Conservation (phyloP, 1,284 basidiomycete species). For the Tilletia setariae region DNA sequence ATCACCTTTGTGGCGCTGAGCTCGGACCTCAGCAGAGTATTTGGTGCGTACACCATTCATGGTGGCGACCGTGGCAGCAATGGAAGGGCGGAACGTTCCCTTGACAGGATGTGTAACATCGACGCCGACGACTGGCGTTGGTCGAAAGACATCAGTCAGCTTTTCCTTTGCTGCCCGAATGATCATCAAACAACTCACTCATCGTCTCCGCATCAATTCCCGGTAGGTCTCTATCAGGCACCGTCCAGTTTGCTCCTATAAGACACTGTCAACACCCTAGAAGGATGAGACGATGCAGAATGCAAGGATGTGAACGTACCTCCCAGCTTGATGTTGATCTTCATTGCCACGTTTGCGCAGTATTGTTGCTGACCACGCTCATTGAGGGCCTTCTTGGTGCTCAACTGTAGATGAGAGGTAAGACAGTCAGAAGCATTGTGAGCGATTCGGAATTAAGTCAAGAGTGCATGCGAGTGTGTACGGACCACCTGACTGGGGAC, state of each 20-base stretch:
- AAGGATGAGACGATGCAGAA: neutral
- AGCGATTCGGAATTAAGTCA: neutral
- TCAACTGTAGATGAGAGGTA: conserved; percentile 2
- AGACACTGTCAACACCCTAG: neutral
- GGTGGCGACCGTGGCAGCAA: conserved; percentile 58
- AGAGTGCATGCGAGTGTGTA: neutral
- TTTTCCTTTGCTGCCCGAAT: too few relatives aligned
- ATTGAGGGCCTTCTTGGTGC: conserved; percentile 35
- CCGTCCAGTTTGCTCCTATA: conserved; percentile 52
- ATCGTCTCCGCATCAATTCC: conserved; percentile 50
- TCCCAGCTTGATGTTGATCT: conserved; percentile 57
- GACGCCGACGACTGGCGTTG: conserved; percentile 49
- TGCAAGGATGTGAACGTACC: conserved; percentile 34
- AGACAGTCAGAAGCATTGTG: neutral
- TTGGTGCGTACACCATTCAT: conserved; percentile 39
- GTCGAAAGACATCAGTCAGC: neutral
- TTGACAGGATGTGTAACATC: conserved; percentile 54
- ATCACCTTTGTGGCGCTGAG: neutral
- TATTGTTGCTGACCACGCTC: conserved; percentile 55
- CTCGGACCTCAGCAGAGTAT: neutral
- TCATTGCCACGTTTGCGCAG: conserved; percentile 55
- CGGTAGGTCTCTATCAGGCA: conserved; percentile 43
- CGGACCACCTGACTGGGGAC: conserved; percentile 50
- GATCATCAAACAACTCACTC: conserved; percentile 21
- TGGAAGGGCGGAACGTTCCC: conserved; percentile 55